These are phyloP conservation scores for Saccharomyces hybrid DNA, from an alignment of 1,139 yeast species.

Conservation along the genomic window DNA sequence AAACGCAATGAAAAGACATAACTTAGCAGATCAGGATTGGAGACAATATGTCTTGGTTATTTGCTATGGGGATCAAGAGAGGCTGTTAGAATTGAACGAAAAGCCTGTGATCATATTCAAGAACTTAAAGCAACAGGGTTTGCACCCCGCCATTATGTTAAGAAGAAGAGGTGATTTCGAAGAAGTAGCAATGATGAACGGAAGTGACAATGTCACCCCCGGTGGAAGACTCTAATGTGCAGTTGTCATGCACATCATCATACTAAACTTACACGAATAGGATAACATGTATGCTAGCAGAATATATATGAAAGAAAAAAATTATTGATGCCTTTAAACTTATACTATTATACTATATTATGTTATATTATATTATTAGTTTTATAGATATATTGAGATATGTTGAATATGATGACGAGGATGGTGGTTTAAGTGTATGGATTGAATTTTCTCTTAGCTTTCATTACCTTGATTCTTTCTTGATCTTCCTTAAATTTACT, in stretches of 20 bases:
- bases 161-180: constrained; percentile 61
- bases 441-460: constrained; percentile 71
- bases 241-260: too few species aligned
- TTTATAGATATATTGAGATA: neutral
- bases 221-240: constrained; percentile 25
- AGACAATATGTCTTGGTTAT: constrained; percentile 82
- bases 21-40: constrained; percentile 76
- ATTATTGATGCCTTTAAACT: neutral
- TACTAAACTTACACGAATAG: too few species aligned
- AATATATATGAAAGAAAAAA: neutral
- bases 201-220: constrained; percentile 19
- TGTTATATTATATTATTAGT: neutral
- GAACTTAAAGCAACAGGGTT: constrained; percentile 78
- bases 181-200: constrained; percentile 22
- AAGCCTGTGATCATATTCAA: constrained; percentile 86
- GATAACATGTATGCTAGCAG: neutral
- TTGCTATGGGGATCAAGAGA: constrained; percentile 85
- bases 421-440: constrained; percentile 49
- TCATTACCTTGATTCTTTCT: constrained; percentile 70
- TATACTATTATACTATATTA: neutral
- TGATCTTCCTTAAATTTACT: constrained; percentile 85
- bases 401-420: neutral
- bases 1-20: constrained; percentile 84
- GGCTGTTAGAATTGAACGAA: constrained; percentile 77
- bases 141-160: constrained; percentile 89